Base-by-base conservation (phyloP, 176 grass and related monocot species). In the Ampelocalamus luodianensis region DNA sequence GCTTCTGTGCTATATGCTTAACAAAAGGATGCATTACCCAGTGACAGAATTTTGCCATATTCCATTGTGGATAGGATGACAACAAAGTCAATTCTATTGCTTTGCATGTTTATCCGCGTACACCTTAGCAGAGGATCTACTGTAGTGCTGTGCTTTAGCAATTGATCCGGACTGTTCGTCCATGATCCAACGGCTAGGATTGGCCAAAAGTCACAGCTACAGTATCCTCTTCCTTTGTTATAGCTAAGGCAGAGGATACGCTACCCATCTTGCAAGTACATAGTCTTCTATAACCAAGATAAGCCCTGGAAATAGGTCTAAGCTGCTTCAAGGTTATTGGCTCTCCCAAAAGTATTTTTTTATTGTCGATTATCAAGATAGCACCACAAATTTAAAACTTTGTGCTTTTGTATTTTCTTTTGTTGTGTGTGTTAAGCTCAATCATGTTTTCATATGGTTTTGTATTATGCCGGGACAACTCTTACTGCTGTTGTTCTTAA, bases 401-500 rank as follows among this genome's bases (percentile, higher is more conserved):
- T 79, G 4, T 62, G 13, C 38, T 26, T 60, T 40, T 26, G 1
- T 63, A 23, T 79, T 60, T 60, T 61, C 39, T 82, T 44, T 60
- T 59, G 1, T 68, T 36, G 27, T 60, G 12, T 11, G 15, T 85
- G 26, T 68, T 48, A 60, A 60, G 16, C 22, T 73, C 67, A 6
- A 29, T 56, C 5, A 15, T 79, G 59, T 56, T 78, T 15, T 69
- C n/a, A 6, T 40, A 40, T 26, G 38, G 29, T 13, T 4, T 3
- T 69, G 62, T 27, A 54, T 76, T 81, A 12, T 55, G 50, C 9
- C 2, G 1, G 53, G 36, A 4, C 13, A 34, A 46, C 26, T 81
- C 69, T 49, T 66, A 23, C 22, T 77, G 42, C 29, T 46, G 13
- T 4, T 73, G 50, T 85, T 88, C 22, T 40, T 79, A 78, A 86